Conservation (phyloP, 2,329 filamentous ascomycete species). For the Nigrograna mackinnonii region DNA sequence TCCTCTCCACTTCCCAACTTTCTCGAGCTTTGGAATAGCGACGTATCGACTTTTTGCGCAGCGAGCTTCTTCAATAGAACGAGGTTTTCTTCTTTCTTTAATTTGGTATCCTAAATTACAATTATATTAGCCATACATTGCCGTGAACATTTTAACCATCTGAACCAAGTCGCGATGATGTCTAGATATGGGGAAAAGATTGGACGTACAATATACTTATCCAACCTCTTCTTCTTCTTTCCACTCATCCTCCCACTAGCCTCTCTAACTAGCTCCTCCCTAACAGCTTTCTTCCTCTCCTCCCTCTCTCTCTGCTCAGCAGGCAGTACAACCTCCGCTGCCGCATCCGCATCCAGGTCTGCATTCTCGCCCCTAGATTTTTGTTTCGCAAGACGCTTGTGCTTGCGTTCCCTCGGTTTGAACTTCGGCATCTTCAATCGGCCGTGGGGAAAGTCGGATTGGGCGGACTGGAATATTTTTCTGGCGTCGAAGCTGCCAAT, state of each 20-base stretch:
- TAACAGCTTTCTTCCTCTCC: slow-evolving; percentile 54
- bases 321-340: slow-evolving; percentile 60
- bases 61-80: slow-evolving; percentile 83
- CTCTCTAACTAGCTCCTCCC: slow-evolving; percentile 57
- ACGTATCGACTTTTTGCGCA: slow-evolving; percentile 78
- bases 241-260: slow-evolving; percentile 60
- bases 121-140: slow-evolving; percentile 3
- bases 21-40: slow-evolving; percentile 75
- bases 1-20: slow-evolving; percentile 71
- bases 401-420: slow-evolving; percentile 61
- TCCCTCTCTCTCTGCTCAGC: slow-evolving; percentile 57
- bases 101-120: slow-evolving; percentile 71
- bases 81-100: slow-evolving; percentile 90
- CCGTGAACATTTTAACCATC: too few relatives aligned
- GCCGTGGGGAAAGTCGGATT: too few relatives aligned
- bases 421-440: slow-evolving; percentile 41
- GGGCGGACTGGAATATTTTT: too few relatives aligned
- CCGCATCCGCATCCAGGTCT: slow-evolving; percentile 38
- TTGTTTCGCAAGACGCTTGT: slow-evolving; percentile 66
- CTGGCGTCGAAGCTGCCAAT: too few relatives aligned
- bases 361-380: slow-evolving; percentile 40
- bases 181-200: too few relatives aligned
- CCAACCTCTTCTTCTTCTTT: slow-evolving; percentile 70
- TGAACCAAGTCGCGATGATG: too few relatives aligned
- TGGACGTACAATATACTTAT: slow-evolving; percentile 65